A percentile compares a stretch with the other conserved stretches of the same genome.
These are phyloP conservation scores for Pyrenophora graminea DNA, from an alignment of 2,329 filamentous ascomycete species.

Conservation along the genomic window DNA sequence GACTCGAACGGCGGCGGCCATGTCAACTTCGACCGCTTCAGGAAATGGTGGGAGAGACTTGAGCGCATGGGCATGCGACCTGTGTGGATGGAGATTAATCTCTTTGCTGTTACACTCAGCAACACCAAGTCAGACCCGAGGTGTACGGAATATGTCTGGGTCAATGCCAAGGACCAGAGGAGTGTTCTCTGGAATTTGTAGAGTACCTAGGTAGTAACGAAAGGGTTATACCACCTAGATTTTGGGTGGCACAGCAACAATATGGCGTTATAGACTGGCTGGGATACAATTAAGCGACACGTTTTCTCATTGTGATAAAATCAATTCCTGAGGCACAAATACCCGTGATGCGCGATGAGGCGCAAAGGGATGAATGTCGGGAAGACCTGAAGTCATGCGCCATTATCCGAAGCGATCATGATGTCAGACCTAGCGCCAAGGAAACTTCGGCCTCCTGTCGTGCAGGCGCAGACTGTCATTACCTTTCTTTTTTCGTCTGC, in stretches of 20 bases:
- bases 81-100: slow-evolving; percentile 42
- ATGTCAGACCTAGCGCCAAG: neutral
- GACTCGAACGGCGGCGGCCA: slow-evolving; percentile 12
- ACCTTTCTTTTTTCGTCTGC: neutral
- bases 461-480: neutral
- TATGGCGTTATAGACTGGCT: neutral
- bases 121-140: slow-evolving; percentile 32
- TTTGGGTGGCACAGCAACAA: neutral
- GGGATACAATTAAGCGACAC: neutral
- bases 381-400: neutral
- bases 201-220: neutral
- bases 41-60: slow-evolving; percentile 40
- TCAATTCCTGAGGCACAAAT: neutral
- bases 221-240: no score
- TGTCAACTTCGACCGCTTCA: slow-evolving; percentile 35
- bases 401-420: neutral
- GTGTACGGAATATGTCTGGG: slow-evolving; percentile 43
- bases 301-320: no score
- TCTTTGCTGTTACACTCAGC: slow-evolving; percentile 37
- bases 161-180: slow-evolving; percentile 37
- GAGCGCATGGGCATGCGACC: slow-evolving; percentile 43
- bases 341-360: neutral
- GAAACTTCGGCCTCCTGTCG: neutral
- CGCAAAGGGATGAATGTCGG: neutral
- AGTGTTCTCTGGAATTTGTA: slow-evolving; percentile 34